A percentile compares a stretch with the other conserved stretches of the same genome.
Conservation (phyloP, 1,284 basidiomycete species). For the Melampsora larici-populina region DNA sequence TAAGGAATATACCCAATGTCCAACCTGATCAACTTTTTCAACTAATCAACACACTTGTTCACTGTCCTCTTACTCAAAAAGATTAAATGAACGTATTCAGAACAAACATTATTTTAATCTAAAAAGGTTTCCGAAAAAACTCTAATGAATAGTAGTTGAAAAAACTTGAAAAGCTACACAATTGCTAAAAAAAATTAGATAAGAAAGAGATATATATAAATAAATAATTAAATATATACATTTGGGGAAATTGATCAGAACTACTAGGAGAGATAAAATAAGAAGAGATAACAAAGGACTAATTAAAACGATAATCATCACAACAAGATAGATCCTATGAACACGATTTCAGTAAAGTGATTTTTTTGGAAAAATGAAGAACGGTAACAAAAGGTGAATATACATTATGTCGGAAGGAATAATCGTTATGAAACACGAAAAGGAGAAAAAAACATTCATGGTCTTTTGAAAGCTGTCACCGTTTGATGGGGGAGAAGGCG, state of each 20-base stretch:
- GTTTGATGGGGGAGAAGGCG: too few species aligned
- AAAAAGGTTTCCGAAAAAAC: too few species aligned
- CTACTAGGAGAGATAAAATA: neutral
- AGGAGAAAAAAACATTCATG: neutral
- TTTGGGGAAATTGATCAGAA: neutral
- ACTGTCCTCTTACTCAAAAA: too few species aligned
- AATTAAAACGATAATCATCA: neutral
- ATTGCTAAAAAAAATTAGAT: neutral
- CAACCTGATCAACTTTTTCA: too few species aligned
- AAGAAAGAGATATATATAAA: neutral
- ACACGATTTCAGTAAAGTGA: neutral
- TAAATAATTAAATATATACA: neutral
- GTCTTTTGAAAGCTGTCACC: too few species aligned
- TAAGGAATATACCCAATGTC: too few species aligned
- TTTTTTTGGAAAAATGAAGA: neutral
- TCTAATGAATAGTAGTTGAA: too few species aligned
- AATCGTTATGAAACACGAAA: neutral
- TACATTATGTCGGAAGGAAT: neutral
- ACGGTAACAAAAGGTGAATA: neutral
- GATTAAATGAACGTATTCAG: too few species aligned
- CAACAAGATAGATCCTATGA: neutral
- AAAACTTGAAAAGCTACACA: too few species aligned
- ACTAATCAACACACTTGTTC: too few species aligned
- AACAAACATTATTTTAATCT: too few species aligned
- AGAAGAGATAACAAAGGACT: neutral